Percentiles rank a stretch among this genome's conserved stretches.
phyloP scores from a whole-genome alignment of 1,284 basidiomycete genomes.

The Rhodotorula sp. region DNA sequence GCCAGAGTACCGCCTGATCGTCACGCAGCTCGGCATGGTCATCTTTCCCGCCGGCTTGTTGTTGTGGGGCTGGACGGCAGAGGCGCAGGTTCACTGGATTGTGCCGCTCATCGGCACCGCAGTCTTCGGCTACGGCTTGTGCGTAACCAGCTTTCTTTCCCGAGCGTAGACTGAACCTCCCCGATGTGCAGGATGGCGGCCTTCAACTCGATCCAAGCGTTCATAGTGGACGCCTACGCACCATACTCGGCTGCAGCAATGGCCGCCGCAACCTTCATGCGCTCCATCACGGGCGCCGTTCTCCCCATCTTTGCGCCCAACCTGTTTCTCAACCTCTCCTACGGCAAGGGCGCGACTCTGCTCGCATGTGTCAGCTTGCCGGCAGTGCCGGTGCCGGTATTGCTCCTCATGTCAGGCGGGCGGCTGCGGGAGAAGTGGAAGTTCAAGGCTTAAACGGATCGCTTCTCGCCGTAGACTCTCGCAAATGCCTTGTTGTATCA shows the following conservation, averaged over 20 bases:
- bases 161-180: neutral
- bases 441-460: constrained; percentile 45
- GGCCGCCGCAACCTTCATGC: constrained; percentile 49
- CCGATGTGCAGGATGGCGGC: too few relatives aligned
- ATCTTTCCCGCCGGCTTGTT: constrained; percentile 54
- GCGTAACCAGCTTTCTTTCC: neutral
- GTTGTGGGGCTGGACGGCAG: constrained; percentile 52
- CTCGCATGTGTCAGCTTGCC: constrained; percentile 51
- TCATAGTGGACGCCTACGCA: constrained; percentile 33
- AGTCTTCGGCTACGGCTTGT: constrained; percentile 43
- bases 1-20: constrained; percentile 51
- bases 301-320: constrained; percentile 54
- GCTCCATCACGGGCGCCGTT: constrained; percentile 52
- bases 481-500: neutral
- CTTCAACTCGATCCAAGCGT: constrained; percentile 41
- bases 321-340: constrained; percentile 54
- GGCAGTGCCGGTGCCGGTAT: constrained; percentile 53
- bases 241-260: constrained; percentile 56
- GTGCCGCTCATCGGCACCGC: constrained; percentile 49
- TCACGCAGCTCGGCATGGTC: constrained; percentile 51
- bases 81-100: constrained; percentile 52
- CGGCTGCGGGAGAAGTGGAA: constrained; percentile 50
- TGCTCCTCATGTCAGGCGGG: constrained; percentile 53
- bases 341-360: constrained; percentile 54
- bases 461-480: neutral